Conservation (phyloP, 495 filamentous ascomycete species). For the Xylaria cubensis region DNA sequence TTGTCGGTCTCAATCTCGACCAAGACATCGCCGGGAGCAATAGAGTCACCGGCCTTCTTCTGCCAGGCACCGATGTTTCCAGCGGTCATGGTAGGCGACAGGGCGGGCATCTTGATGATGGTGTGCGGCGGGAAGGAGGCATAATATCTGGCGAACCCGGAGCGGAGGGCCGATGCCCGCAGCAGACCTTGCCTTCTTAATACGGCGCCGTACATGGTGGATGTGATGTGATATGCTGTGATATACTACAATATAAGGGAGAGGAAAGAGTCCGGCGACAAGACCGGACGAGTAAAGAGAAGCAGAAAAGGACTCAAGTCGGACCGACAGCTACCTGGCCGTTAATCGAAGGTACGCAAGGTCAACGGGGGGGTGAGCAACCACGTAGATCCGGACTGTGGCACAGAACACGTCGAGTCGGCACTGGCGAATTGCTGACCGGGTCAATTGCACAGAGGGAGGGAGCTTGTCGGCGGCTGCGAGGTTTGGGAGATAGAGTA, state of each 20-base stretch:
- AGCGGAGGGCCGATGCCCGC: constrained; percentile 48
- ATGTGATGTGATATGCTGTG: constrained; percentile 21
- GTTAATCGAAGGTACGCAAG: neutral
- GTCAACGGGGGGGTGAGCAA: constrained; percentile 3
- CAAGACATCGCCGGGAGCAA: constrained; percentile 93
- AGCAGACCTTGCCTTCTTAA: constrained; percentile 62
- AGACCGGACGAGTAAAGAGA: constrained; percentile 30
- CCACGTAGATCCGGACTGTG: constrained; percentile 25
- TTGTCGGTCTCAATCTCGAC: constrained; percentile 99
- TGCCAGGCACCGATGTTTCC: constrained; percentile 98
- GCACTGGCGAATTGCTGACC: constrained; percentile 24
- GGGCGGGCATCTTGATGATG: constrained; percentile 95
- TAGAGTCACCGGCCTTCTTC: constrained; percentile 90
- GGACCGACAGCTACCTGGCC: constrained; percentile 32
- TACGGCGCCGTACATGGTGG: constrained; percentile 61
- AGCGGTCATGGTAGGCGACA: constrained; percentile 96
- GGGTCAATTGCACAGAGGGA: constrained; percentile 23
- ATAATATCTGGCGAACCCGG: constrained; percentile 61
- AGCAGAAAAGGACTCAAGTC: constrained; percentile 13
- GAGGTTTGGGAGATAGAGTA: neutral
- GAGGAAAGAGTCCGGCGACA: constrained; percentile 29
- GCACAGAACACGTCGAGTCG: constrained; percentile 24
- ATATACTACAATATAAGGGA: neutral
- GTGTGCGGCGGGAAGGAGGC: constrained; percentile 87
- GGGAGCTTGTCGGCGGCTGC: constrained; percentile 20